Evolutionary conservation across 805 yeast species (phyloP), one percentile per base, ranked within the genome.

Genomic region (Nakazawaea laoshanensis): DNA sequence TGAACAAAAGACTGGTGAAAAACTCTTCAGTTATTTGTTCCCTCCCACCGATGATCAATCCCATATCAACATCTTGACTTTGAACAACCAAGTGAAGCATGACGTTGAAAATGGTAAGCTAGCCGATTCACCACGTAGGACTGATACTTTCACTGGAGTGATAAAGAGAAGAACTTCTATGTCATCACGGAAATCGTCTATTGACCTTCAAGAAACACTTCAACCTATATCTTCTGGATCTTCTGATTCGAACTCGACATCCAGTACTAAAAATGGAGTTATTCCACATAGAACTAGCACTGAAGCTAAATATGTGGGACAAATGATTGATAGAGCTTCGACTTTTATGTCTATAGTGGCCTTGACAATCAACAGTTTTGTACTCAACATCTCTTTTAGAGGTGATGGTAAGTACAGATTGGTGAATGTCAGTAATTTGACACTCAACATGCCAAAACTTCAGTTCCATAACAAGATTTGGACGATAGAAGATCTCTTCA

Each of bases 251-350:
- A 12, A 17, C 10, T 29, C 26, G 13, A 24, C 13, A 17, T 9
- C 14, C 12, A 12, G 12, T 15, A 15, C n/a, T 5, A 6, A 35
- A 7, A 40, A 40, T 3, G 40, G 32, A 4, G 44, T 42, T 12
- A 26, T 19, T 7, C 27, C 34, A 7, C 10, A 12, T 14, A 22
- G 19, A n/a, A 15, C 22, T 30, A 30, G 33, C 36, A 37, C 48
- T 32, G 40, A 39, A 4, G 43, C 42, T n/a, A 56, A 50, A 10
- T 74, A 67, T 24, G 50, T 72, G 14, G 61, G 73, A 17, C 68
- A 72, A 41, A 86, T 89, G 95, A 57, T 86, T 4, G 57, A 63
- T 28, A 61, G 96, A 30, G 85, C 96, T 1, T 70, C 83, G 18
- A 73, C 71, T 37, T 84, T 72, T 49, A 63, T 82, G 52, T 78